Evolutionary conservation across 1,284 basidiomycete species (phyloP).

Genomic region (Puccinia sorghi): DNA sequence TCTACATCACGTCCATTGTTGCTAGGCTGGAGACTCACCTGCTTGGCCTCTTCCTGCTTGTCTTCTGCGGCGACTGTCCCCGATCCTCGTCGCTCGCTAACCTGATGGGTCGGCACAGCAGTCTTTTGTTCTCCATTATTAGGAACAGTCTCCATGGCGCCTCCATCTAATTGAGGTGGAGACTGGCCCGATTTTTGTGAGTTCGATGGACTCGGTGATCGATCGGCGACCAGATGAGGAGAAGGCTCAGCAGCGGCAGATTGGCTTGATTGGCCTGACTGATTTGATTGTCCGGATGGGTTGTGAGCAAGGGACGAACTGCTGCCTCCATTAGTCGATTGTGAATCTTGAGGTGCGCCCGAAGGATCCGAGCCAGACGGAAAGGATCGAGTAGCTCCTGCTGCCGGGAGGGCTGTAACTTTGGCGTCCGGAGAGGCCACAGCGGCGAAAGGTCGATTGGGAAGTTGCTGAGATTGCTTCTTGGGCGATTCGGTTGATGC

Average conservation of each 20-base stretch:
- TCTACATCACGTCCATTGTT: conserved; percentile 28
- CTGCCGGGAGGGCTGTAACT: conserved; percentile 60
- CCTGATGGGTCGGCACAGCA: neutral
- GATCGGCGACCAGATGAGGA: conserved; percentile 13
- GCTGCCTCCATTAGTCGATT: conserved; percentile 37
- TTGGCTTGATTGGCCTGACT: conserved; percentile 26
- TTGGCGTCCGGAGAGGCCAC: conserved; percentile 58
- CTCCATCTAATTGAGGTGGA: conserved; percentile 21
- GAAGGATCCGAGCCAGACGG: conserved; percentile 34
- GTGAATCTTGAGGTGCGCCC: conserved; percentile 14
- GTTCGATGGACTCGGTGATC: conserved; percentile 44
- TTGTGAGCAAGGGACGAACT: conserved; percentile 40
- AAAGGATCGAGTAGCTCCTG: neutral
- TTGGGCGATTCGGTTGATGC: conserved; percentile 42
- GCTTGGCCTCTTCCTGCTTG: conserved; percentile 19
- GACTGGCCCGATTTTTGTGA: conserved; percentile 37
- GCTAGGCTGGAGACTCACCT: neutral
- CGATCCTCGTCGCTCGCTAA: conserved; percentile 11
- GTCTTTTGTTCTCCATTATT: conserved; percentile 22
- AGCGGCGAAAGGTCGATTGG: conserved; percentile 58
- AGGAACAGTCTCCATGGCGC: neutral
- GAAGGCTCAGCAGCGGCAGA: conserved; percentile 19
- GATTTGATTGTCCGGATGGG: conserved; percentile 38
- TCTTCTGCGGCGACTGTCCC: neutral
- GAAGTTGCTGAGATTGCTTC: conserved; percentile 56